A percentile compares a stretch with the other conserved stretches of the same genome.
These are phyloP conservation scores for Xylariomycetidae sp. DNA, from an alignment of 2,329 filamentous ascomycete genomes.

Conservation along the genomic window DNA sequence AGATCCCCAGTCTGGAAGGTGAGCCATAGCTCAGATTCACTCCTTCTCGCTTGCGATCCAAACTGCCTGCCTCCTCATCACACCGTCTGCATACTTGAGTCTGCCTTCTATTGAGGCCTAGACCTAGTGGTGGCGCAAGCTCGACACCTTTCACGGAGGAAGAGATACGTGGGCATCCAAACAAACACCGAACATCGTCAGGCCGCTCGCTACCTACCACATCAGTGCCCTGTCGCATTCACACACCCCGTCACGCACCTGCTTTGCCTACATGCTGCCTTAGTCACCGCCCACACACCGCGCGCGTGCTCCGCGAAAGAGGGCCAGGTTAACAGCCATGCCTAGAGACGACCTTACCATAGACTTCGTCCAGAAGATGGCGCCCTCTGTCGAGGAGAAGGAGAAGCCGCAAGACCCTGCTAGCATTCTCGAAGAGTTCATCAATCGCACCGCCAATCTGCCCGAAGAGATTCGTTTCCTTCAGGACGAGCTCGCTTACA, in stretches of 20 bases:
- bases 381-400: slow-evolving; percentile 48
- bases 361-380: slow-evolving; percentile 63
- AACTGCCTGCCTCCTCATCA: too few species aligned
- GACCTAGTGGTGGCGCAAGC: too few species aligned
- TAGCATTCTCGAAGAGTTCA: slow-evolving; percentile 72
- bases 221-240: background rate
- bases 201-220: too few species aligned
- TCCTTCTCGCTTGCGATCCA: too few species aligned
- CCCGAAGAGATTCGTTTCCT: slow-evolving; percentile 78
- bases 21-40: slow-evolving; percentile 22
- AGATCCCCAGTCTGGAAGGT: slow-evolving; percentile 21
- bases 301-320: slow-evolving; percentile 21
- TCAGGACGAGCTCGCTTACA: slow-evolving; percentile 76
- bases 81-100: too few species aligned
- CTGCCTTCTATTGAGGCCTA: too few species aligned
- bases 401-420: slow-evolving; percentile 61
- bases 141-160: too few species aligned
- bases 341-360: slow-evolving; percentile 68
- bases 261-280: background rate
- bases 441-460: slow-evolving; percentile 68
- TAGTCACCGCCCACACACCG: slow-evolving; percentile 4
- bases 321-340: slow-evolving; percentile 55
- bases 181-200: too few species aligned
- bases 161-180: too few species aligned
- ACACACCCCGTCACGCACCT: background rate